Percentiles rank a stretch among this genome's conserved stretches.
Conservation (phyloP, 495 filamentous ascomycete species). For the Parmelia sp. region DNA sequence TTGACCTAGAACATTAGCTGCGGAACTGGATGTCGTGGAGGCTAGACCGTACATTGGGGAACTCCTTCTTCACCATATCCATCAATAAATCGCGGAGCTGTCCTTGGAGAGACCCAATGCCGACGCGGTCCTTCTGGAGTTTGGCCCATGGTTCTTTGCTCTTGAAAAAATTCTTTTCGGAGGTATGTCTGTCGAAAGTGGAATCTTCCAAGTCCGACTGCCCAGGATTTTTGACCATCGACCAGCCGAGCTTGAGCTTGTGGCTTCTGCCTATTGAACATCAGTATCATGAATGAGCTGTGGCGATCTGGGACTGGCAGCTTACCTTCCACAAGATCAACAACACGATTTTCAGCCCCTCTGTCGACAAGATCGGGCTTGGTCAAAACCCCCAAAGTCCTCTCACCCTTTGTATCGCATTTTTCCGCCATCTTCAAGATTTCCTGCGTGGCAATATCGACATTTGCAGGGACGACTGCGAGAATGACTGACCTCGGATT, state of each 20-base stretch:
- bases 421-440: conserved; percentile 21
- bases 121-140: conserved; percentile 37
- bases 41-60: conserved; percentile 37
- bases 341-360: conserved; percentile 34
- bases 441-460: conserved; percentile 27
- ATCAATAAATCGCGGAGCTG: conserved; percentile 41
- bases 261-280: conserved; percentile 29
- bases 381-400: conserved; percentile 45
- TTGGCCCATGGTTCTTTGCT: conserved; percentile 33
- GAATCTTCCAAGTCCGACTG: conserved; percentile 36
- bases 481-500: conserved; percentile 23
- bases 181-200: conserved; percentile 28
- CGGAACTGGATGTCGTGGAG: neutral
- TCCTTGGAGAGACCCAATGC: conserved; percentile 41
- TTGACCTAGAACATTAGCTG: conserved; percentile 32
- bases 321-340: conserved; percentile 42
- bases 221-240: conserved; percentile 45
- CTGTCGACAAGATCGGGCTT: conserved; percentile 40
- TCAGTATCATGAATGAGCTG: conserved; percentile 27
- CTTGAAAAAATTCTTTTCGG: conserved; percentile 38
- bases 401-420: conserved; percentile 29
- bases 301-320: neutral
- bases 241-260: conserved; percentile 45
- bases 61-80: conserved; percentile 44
- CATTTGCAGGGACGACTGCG: conserved; percentile 25